Evolutionary conservation across 2,329 filamentous ascomycete species (phyloP).

Genomic region (Trichoderma sp.): DNA sequence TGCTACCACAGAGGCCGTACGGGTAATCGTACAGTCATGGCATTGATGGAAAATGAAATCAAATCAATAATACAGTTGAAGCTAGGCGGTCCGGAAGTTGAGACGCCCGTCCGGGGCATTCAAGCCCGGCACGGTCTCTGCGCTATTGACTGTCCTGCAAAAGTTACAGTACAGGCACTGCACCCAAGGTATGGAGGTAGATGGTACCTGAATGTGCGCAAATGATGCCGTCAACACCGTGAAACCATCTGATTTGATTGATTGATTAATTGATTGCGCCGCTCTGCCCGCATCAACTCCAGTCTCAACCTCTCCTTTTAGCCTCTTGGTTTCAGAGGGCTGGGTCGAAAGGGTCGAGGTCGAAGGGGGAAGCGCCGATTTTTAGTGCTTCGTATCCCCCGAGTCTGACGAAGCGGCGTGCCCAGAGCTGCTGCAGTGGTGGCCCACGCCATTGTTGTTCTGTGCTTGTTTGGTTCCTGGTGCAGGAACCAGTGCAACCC

Average conservation of each 20-base stretch:
- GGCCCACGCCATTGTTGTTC: constrained; percentile 1
- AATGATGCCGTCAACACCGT: neutral
- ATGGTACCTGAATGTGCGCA: neutral
- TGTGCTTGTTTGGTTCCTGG: constrained; percentile 13
- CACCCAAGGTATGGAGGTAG: neutral
- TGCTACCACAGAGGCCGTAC: neutral
- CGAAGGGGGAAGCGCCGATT: constrained; percentile 15
- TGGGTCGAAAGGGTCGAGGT: neutral
- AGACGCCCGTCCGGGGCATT: neutral
- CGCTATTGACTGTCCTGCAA: neutral
- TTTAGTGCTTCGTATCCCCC: constrained; percentile 21
- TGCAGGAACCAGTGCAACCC: constrained; percentile 22
- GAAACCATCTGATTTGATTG: neutral
- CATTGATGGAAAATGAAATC: neutral
- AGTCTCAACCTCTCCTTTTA: neutral
- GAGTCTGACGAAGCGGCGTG: constrained; percentile 13
- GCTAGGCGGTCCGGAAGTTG: neutral
- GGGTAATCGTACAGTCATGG: neutral
- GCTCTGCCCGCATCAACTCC: neutral
- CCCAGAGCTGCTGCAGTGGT: neutral
- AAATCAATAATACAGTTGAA: neutral
- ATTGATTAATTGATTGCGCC: neutral
- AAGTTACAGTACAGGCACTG: neutral
- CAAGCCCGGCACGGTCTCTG: neutral
- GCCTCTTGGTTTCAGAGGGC: constrained; percentile 6